Evolutionary conservation across 768 basidiomycete genomes (phyloP), one percentile per base, ranked within the genome.

Genomic region (Hypholoma sublateritium): DNA sequence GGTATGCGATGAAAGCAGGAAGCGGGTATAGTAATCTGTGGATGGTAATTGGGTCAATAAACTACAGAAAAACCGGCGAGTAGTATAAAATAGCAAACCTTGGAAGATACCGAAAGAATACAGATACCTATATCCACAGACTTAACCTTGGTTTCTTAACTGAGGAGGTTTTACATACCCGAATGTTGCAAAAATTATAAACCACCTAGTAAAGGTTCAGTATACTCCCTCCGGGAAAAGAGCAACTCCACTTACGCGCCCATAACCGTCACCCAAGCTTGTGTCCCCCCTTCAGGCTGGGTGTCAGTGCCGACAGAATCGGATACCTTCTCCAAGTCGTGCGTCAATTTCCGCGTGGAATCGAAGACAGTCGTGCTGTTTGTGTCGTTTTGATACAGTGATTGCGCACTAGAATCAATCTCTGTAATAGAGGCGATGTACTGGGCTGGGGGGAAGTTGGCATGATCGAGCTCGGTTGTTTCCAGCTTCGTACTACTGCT

Each of bases 21-120:
- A 57, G 14, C 74, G 69, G 0, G 75, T 75, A 45, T 80, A 75
- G n/a, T 74, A 75, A 53, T 80, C 80, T 72, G 32, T 69, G 63
- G 8, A 45, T 14, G 14, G 1, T 45, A 67, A 70, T 41, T 63
- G 66, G 19, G 74, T 68, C 60, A 67, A 63, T 42, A 68, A 45
- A 65, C 62, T 25, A 28, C 3, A 14, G n/a, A 11, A 9, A n/a
- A 43, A 34, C 16, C 51, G 9, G 36, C 25, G 19, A 19, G 28
- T 19, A 9, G 25, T 28, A 19, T 14, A 16, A 16, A 2, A 4
- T 8, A 13, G 22, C 56, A 44, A 68, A 76, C 45, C 77, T 76
- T 69, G 61, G 58, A 65, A 67, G 24, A 65, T 64, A 5, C 65
- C 63, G 50, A 67, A 67, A 0, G 69, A 66, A 42, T 70, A 68